These are phyloP conservation scores for Aspergillus luchuensis DNA, from an alignment of 2,329 filamentous ascomycete genomes.

Conservation along the genomic window DNA sequence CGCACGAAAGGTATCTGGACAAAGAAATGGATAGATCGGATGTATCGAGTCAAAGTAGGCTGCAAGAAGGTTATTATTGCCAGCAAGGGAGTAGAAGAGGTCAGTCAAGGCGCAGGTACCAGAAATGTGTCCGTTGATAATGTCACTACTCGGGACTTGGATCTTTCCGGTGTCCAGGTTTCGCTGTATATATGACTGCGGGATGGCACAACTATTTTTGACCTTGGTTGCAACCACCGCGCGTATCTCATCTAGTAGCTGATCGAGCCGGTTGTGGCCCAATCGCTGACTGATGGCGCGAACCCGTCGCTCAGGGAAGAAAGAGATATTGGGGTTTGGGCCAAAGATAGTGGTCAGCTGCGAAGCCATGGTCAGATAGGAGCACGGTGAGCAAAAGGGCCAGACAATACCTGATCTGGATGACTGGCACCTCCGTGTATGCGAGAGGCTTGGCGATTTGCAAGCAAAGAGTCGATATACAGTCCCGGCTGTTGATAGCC, in stretches of 20 bases:
- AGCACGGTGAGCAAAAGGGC: neutral
- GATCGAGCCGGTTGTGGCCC: constrained; percentile 11
- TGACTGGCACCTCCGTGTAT: neutral
- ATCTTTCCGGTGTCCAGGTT: neutral
- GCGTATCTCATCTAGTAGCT: constrained; percentile 9
- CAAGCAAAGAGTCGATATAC: constrained; percentile 13
- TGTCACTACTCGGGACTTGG: neutral
- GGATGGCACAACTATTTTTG: constrained; percentile 3
- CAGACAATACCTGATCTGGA: constrained; percentile 3
- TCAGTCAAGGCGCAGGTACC: neutral
- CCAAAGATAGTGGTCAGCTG: constrained; percentile 3
- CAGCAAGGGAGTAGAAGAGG: no score
- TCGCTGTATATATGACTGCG: neutral
- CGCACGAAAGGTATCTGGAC: constrained; percentile 37
- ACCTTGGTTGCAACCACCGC: constrained; percentile 8
- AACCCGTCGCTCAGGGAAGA: constrained; percentile 12
- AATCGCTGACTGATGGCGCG: constrained; percentile 9
- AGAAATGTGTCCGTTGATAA: neutral
- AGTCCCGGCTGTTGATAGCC: neutral
- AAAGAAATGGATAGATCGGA: constrained; percentile 45
- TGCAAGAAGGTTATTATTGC: constrained; percentile 11
- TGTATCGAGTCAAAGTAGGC: constrained; percentile 45
- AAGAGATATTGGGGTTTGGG: constrained; percentile 13
- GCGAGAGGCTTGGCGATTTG: neutral
- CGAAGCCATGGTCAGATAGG: neutral